Evolutionary conservation across 805 yeast genomes (phyloP).

Genomic region (Suhomyces faveliae): DNA sequence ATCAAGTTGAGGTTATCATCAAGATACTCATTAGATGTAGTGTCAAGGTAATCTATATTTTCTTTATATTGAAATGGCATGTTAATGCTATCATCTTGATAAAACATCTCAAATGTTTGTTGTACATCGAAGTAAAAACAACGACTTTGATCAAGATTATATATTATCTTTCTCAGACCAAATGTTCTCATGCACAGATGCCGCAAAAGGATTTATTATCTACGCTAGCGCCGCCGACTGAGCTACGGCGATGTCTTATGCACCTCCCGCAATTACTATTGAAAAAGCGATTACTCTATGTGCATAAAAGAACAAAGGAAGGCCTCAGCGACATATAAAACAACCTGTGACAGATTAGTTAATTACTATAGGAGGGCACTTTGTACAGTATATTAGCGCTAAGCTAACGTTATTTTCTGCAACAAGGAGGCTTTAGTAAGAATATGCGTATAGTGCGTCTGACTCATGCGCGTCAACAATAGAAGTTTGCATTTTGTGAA

Average conservation of each 20-base stretch:
- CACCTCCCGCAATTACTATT: neutral
- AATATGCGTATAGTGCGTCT: neutral
- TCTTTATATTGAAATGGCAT: conserved; percentile 12
- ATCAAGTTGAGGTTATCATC: conserved; percentile 19
- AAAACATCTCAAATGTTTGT: neutral
- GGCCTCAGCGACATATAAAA: neutral
- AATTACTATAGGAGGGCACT: too few species aligned
- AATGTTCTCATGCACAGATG: neutral
- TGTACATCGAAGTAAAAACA: neutral
- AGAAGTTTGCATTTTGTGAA: neutral
- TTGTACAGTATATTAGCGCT: too few species aligned
- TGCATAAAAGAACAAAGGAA: neutral
- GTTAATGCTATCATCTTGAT: conserved; percentile 6
- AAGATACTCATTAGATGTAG: conserved; percentile 6
- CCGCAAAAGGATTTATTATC: neutral
- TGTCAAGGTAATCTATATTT: conserved; percentile 33
- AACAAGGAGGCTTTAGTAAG: neutral
- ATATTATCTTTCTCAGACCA: neutral
- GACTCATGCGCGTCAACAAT: neutral
- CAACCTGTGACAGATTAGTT: neutral
- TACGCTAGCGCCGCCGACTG: neutral
- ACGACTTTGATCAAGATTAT: neutral
- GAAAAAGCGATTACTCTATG: neutral
- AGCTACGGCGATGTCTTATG: neutral
- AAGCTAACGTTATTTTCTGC: neutral